phyloP scores from a whole-genome alignment of 352 stramenopile species.

The Phytophthora uliginosa region DNA sequence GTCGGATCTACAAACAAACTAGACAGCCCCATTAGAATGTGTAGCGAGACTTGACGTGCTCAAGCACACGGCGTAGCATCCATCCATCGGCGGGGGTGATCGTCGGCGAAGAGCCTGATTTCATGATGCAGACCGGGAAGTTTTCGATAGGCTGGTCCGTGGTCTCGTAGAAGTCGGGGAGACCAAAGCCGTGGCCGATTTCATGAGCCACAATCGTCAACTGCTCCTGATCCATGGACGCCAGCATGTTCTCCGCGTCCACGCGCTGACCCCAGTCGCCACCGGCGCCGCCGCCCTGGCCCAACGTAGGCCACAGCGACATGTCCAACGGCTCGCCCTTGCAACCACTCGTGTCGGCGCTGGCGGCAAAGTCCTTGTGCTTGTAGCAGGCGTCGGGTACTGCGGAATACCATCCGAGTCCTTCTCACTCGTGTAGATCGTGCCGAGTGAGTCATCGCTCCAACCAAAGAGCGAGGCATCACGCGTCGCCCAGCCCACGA shows the following conservation, averaged over 20 bases:
- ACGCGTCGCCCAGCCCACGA: conserved; percentile 51
- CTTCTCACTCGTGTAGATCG: conserved; percentile 32
- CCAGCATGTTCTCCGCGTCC: conserved; percentile 44
- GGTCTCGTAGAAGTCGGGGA: conserved; percentile 34
- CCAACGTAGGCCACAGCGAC: conserved; percentile 55
- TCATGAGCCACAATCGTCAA: conserved; percentile 52
- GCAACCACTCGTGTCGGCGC: conserved; percentile 45
- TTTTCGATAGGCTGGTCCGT: conserved; percentile 23
- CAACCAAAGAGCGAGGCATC: conserved; percentile 51
- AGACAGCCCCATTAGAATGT: conserved; percentile 13
- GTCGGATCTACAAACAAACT: no score
- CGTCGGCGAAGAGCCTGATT: conserved; percentile 26
- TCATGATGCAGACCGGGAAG: conserved; percentile 39
- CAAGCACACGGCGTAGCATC: conserved; percentile 41
- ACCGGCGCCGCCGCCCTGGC: conserved; percentile 40
- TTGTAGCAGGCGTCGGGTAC: conserved; percentile 51
- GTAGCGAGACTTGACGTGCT: conserved; percentile 35
- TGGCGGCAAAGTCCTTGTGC: conserved; percentile 44
- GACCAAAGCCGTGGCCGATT: conserved; percentile 48
- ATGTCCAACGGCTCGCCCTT: conserved; percentile 54
- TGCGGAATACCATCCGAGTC: conserved; percentile 23
- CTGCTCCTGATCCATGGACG: conserved; percentile 35
- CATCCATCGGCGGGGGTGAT: conserved; percentile 39
- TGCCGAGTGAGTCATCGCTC: conserved; percentile 49
- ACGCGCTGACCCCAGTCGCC: conserved; percentile 48